Percentiles rank a stretch among this genome's conserved stretches.
These are phyloP conservation scores for Triticum monococcum DNA, from an alignment of 176 grass and related monocot genomes.

Conservation along the genomic window DNA sequence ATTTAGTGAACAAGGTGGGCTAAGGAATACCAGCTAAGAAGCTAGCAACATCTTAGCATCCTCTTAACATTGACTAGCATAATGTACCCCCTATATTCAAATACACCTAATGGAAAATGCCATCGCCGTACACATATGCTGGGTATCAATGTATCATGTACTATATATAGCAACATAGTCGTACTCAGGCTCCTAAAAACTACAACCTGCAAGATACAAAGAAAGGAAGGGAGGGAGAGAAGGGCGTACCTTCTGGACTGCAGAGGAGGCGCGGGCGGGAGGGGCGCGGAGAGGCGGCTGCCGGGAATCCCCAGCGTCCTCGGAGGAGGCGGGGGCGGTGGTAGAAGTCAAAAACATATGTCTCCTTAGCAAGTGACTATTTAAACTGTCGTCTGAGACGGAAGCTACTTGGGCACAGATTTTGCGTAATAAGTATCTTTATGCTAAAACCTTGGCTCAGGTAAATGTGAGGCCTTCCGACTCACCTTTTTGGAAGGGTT, in stretches of 20 bases:
- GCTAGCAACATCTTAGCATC: neutral
- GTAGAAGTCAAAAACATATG: too few species aligned
- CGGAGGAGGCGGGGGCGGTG: neutral
- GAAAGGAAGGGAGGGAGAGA: neutral
- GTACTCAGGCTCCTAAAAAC: neutral
- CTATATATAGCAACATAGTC: neutral
- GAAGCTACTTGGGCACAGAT: too few species aligned
- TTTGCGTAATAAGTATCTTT: too few species aligned
- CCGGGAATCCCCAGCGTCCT: neutral
- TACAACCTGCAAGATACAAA: neutral
- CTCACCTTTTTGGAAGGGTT: too few species aligned
- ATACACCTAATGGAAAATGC: neutral
- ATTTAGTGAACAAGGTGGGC: neutral
- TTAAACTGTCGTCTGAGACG: too few species aligned
- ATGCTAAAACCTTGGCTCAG: too few species aligned
- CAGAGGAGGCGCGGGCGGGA: neutral
- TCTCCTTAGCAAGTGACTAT: too few species aligned
- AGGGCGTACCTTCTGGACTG: neutral
- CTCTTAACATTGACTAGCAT: neutral
- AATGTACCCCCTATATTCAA: neutral
- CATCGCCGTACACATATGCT: neutral
- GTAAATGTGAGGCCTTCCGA: too few species aligned
- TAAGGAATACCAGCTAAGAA: neutral
- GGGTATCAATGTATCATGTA: neutral
- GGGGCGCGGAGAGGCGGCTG: neutral